Evolutionary conservation across 1,284 basidiomycete species (phyloP).

Genomic region (Meira nashicola): DNA sequence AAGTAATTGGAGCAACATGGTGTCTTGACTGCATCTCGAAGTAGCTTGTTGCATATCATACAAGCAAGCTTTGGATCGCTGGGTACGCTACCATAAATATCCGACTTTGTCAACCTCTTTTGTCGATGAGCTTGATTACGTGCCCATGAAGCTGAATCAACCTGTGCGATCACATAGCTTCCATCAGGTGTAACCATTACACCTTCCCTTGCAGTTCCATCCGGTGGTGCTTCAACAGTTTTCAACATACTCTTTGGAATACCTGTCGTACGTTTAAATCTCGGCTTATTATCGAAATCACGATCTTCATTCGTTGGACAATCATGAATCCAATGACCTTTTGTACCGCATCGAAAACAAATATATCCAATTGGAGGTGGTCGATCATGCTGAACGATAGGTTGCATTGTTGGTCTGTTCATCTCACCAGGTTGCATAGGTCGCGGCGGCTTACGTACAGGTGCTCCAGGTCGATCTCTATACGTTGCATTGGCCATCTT

Average conservation of each 20-base stretch:
- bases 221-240: slow-evolving; percentile 68
- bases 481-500: slow-evolving; percentile 73
- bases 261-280: slow-evolving; percentile 95
- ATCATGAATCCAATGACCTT: slow-evolving; percentile 95
- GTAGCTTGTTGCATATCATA: slow-evolving; percentile 45
- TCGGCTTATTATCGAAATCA: slow-evolving; percentile 85
- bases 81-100: slow-evolving; percentile 47
- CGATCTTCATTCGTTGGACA: slow-evolving; percentile 96
- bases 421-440: slow-evolving; percentile 19
- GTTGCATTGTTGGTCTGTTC: slow-evolving; percentile 37
- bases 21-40: slow-evolving; percentile 44
- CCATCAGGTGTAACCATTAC: slow-evolving; percentile 52
- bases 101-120: slow-evolving; percentile 43
- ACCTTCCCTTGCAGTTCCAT: slow-evolving; percentile 37
- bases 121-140: slow-evolving; percentile 32
- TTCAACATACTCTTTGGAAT: slow-evolving; percentile 96
- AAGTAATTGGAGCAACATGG: slow-evolving; percentile 47
- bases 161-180: slow-evolving; percentile 48
- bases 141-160: slow-evolving; percentile 43
- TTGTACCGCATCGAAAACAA: slow-evolving; percentile 97
- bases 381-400: slow-evolving; percentile 42
- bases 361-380: slow-evolving; percentile 70
- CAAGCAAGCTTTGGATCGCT: slow-evolving; percentile 46
- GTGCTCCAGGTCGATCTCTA: slow-evolving; percentile 39
- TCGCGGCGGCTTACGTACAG: slow-evolving; percentile 35